These are phyloP conservation scores for Xerocomellus amylosporus DNA, from an alignment of 768 basidiomycete genomes.

Conservation along the genomic window DNA sequence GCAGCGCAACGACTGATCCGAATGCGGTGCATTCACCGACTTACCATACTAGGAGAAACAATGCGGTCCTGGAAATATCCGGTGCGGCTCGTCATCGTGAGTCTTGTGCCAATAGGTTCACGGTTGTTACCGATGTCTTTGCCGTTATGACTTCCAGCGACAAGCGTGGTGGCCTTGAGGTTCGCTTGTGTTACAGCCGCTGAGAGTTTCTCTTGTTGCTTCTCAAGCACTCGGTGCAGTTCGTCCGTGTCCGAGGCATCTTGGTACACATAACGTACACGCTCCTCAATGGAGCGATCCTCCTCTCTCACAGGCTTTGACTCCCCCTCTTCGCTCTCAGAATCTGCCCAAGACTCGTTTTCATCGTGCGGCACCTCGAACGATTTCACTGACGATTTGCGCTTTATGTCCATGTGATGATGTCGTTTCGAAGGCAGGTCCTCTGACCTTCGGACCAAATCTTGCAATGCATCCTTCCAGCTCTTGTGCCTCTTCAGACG, in stretches of 20 bases:
- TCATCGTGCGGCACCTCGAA: constrained; percentile 36
- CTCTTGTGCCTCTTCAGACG: constrained; percentile 52
- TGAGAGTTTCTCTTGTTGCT: constrained; percentile 51
- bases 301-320: constrained; percentile 53
- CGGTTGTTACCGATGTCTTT: constrained; percentile 36
- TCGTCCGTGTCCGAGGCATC: constrained; percentile 16
- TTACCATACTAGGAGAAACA: constrained; percentile 93
- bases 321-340: constrained; percentile 50
- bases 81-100: constrained; percentile 94
- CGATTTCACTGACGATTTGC: constrained; percentile 29
- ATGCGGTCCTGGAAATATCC: constrained; percentile 94
- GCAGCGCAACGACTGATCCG: neutral
- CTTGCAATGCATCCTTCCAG: constrained; percentile 59
- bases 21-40: constrained; percentile 28
- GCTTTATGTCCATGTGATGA: constrained; percentile 25
- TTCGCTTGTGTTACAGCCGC: constrained; percentile 52
- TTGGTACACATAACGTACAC: constrained; percentile 60
- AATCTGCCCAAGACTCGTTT: constrained; percentile 51
- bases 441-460: constrained; percentile 43
- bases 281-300: constrained; percentile 71
- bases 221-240: constrained; percentile 34
- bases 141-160: constrained; percentile 30
- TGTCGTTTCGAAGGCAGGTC: constrained; percentile 13
- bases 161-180: constrained; percentile 41
- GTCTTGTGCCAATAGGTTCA: constrained; percentile 74